Evolutionary conservation across 2,329 filamentous ascomycete genomes (phyloP), one percentile per base, ranked within the genome.

Genomic region (Botrytis tulipae): DNA sequence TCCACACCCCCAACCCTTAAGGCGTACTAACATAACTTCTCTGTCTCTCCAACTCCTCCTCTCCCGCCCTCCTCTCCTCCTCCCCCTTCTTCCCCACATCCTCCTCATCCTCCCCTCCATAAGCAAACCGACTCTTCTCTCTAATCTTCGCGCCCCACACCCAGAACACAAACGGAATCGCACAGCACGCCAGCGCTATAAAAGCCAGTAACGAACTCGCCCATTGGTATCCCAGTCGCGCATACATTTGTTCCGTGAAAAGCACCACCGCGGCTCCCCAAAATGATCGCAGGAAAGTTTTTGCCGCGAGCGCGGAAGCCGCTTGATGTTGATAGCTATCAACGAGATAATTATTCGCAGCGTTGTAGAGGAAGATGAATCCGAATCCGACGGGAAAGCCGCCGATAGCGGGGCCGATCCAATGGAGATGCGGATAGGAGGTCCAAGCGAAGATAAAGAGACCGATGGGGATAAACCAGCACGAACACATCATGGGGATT

Each of bases 111-210:
- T 88, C 87, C 1, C 87, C 87, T n/a, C 82, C 83, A 75, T 93
- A 97, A 0, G 94, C 94, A 80, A 89, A 97, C 82, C 89, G 91
- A 79, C 90, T 93, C 74, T 86, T 85, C 72, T 84, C 85, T 8
- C 94, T 86, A 77, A 97, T 97, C 8, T 82, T 81, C 25, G 90
- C 92, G 5, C 94, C 94, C 78, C 89, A 93, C 79, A 85, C 89
- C 85, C 92, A 97, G 83, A 97, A 97, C 40, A 93, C 82, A 81
- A 91, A 97, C 0, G 94, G 94, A 77, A 97, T 97, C 0, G 86
- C 88, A 81, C 93, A 97, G 84, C 93, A 97, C 0, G 88, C 91
- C 9, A 97, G 83, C 25, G 87, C 89, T 77, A 97, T 86, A 78
- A 95, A 95, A 0, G 88, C 93, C 14, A 96, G 83, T 16, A 96